Base-by-base conservation (phyloP, 179 eudicot genomes). In the Sideroxylon spinosum region DNA sequence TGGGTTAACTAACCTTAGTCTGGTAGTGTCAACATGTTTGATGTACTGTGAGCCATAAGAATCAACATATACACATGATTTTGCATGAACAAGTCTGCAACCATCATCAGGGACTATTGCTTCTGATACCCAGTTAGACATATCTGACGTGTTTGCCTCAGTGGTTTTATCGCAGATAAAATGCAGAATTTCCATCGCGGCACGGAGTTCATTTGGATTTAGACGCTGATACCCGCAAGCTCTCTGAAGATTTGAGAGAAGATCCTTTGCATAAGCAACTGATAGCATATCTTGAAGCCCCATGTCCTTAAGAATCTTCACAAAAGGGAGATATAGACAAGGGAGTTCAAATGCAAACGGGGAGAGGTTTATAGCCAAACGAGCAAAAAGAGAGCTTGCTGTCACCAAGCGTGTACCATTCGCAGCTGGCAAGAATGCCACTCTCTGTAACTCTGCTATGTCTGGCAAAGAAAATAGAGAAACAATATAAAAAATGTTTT, bases 281-380 rank as follows among this genome's bases (percentile, higher is more conserved):
- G 98, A 91, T 64, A 95, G 85, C 81, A 84, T 84, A 75, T 95
- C 98, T 81, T 86, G 90, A 82, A 95, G 88, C 19, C 99, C 99
- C 86, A 95, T 84, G 76, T 89, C 92, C 75, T 89, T 90, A 66
- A 95, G 88, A 81, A 95, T 89, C 80, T 85, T 95, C 76, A 93
- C 87, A 79, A 87, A 93, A 63, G 99, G 97, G 75, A 95, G 95
- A 85, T 93, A 95, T n/a, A 78, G 78, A 19, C 93, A 68, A 75
- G 98, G 95, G 75, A 95, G 95, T 85, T 95, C 99, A 87, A 95
- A 95, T 78, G 89, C 97, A 83, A 95, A 95, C 11, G 99, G 99
- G 64, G 98, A 95, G 75, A 95, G 92, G 84, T 93, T 93, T 66
- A 91, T 94, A 17, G 91, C 85, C 79, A 95, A 84, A 50, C 88